Conservation (phyloP, 192 early-diverging fungal species). For the Backusella tarrabulga region DNA sequence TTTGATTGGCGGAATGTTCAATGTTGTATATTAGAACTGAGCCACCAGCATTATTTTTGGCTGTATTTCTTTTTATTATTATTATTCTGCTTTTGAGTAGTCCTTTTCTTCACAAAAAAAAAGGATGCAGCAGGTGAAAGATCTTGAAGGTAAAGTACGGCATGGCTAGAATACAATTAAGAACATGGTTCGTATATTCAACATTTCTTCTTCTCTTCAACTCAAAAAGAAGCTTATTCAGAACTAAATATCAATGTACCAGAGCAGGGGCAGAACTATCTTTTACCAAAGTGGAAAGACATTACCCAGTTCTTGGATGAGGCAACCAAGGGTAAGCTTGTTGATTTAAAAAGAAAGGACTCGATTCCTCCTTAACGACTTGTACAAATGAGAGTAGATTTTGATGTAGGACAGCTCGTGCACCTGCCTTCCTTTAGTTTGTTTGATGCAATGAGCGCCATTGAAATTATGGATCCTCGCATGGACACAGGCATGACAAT, state of each 20-base stretch:
- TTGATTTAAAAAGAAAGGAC: too few species aligned
- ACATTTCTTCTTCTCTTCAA: background rate
- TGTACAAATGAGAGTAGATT: conserved; percentile 27
- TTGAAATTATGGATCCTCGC: conserved; percentile 64
- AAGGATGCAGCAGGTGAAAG: background rate
- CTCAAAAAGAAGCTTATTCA: conserved; percentile 20
- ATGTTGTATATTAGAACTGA: background rate
- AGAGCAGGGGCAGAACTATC: conserved; percentile 13
- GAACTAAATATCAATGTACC: conserved; percentile 24
- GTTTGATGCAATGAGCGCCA: conserved; percentile 64
- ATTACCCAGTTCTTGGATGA: conserved; percentile 42
- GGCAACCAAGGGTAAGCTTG: conserved; percentile 40
- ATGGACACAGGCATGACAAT: conserved; percentile 63
- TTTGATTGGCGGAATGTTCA: background rate
- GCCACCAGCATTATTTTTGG: background rate
- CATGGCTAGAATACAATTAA: background rate
- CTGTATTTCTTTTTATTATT: background rate
- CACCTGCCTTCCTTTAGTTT: conserved; percentile 54
- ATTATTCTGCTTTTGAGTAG: background rate
- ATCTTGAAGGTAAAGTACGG: background rate
- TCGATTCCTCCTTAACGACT: too few species aligned
- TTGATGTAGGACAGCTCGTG: conserved; percentile 55
- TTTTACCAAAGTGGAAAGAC: conserved; percentile 44
- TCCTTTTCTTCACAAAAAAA: background rate
- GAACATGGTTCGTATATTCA: background rate